Conservation (phyloP, 139 green algal species). For the Astrephomene gubernaculifera region DNA sequence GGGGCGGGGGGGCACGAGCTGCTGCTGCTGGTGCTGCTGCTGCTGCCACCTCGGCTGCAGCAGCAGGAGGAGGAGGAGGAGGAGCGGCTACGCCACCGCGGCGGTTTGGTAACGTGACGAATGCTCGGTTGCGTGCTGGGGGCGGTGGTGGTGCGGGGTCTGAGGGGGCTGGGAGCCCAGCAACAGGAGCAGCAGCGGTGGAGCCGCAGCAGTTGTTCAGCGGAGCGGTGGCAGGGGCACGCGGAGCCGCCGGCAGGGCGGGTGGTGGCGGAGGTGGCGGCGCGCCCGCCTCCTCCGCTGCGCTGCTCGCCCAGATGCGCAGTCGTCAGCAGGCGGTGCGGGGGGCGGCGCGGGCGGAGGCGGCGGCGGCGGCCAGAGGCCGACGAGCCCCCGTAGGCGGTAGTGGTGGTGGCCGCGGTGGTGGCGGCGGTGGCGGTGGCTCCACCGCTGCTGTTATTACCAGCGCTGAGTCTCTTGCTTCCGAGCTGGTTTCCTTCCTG, state of each 20-base stretch:
- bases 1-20: neutral
- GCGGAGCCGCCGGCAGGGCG: no score
- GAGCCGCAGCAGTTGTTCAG: constrained; percentile 6
- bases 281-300: neutral
- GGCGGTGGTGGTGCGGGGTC: neutral
- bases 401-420: neutral
- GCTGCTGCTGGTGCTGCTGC: neutral
- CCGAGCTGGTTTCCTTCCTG: constrained; percentile 70
- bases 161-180: neutral
- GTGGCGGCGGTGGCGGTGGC: neutral
- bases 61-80: neutral
- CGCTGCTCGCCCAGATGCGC: constrained; percentile 46
- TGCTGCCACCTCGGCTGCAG: neutral
- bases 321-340: constrained; percentile 28
- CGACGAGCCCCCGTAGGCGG: neutral
- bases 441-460: neutral
- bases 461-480: constrained; percentile 49
- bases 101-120: constrained; percentile 60
- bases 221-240: neutral
- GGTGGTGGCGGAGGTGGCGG: no score
- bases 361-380: neutral
- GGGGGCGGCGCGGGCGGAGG: neutral
- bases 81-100: neutral
- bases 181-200: neutral
- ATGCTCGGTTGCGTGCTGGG: constrained; percentile 2